Evolutionary conservation across 768 basidiomycete genomes (phyloP).

Genomic region (Peribolospora baueri): DNA sequence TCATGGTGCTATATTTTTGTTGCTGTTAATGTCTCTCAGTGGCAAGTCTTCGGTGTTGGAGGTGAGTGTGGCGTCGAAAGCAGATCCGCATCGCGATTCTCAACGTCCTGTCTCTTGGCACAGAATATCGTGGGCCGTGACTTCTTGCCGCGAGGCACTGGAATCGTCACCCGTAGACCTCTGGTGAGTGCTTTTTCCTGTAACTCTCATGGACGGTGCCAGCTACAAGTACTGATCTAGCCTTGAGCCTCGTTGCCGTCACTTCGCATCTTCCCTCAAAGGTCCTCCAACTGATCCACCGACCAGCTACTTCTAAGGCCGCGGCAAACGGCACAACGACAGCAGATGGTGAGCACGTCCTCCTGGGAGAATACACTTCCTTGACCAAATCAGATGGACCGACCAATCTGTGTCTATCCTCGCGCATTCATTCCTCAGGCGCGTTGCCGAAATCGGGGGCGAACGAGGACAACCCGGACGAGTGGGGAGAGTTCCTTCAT

Average conservation of each 20-base stretch:
- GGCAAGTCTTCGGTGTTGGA: constrained; percentile 25
- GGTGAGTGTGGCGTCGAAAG: constrained; percentile 11
- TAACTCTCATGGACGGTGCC: background rate
- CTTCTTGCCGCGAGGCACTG: constrained; percentile 93
- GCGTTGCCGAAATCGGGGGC: constrained; percentile 27
- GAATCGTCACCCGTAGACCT: constrained; percentile 92
- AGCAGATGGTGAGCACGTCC: too few species aligned
- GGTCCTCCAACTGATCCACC: constrained; percentile 86
- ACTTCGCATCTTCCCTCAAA: constrained; percentile 15
- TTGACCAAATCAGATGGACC: background rate
- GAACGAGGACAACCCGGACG: constrained; percentile 64
- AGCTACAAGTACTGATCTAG: background rate
- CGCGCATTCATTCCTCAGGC: background rate
- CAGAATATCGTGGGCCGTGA: constrained; percentile 96
- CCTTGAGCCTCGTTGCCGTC: background rate
- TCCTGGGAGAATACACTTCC: too few species aligned
- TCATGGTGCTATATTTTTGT: background rate
- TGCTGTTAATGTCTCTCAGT: constrained; percentile 5
- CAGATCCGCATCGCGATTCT: background rate
- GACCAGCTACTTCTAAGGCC: constrained; percentile 32
- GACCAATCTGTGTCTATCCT: background rate
- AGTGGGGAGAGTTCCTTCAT: constrained; percentile 95
- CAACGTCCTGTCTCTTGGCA: background rate
- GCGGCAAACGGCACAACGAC: background rate
- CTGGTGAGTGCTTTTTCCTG: constrained; percentile 32